Percentiles rank a stretch among this genome's conserved stretches.
Evolutionary conservation across 2,329 filamentous ascomycete species (phyloP).

Genomic region (Periconia sp.): DNA sequence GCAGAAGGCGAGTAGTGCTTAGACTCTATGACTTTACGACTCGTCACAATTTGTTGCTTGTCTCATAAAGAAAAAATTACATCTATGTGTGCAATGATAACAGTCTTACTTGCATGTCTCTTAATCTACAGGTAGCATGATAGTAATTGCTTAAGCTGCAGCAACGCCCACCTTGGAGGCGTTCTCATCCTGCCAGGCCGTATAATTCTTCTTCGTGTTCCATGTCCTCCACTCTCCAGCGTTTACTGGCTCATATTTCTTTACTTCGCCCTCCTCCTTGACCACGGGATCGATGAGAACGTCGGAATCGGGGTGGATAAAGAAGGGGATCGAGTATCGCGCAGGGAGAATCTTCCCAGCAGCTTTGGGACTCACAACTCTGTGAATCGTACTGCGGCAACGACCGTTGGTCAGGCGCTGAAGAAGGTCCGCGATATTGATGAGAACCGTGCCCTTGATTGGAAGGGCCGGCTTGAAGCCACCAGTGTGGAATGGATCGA

Average conservation of each 20-base stretch:
- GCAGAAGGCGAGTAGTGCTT: too few relatives aligned
- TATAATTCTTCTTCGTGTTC: conserved; percentile 39
- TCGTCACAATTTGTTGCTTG: too few relatives aligned
- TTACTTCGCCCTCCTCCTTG: conserved; percentile 37
- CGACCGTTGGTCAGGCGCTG: conserved; percentile 34
- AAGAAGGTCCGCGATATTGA: conserved; percentile 33
- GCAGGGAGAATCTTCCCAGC: conserved; percentile 32
- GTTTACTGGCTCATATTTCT: conserved; percentile 46
- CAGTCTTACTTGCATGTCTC: too few relatives aligned
- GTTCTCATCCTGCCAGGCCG: too few relatives aligned
- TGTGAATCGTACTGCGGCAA: conserved; percentile 45
- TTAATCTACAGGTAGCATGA: too few relatives aligned
- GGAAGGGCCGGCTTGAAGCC: conserved; percentile 32
- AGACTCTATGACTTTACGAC: too few relatives aligned
- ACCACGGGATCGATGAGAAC: conserved; percentile 42
- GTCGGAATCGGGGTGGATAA: conserved; percentile 45
- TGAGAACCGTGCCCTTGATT: conserved; percentile 27
- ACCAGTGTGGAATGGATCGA: conserved; percentile 33
- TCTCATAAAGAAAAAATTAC: too few relatives aligned
- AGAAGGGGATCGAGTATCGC: conserved; percentile 49
- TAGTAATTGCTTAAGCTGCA: too few relatives aligned
- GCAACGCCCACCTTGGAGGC: too few relatives aligned
- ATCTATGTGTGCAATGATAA: too few relatives aligned
- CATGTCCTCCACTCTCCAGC: conserved; percentile 43
- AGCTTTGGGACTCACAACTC: conserved; percentile 40